Evolutionary conservation across 345 rosid genomes (phyloP), one percentile per base, ranked within the genome.

Genomic region (Salix purpurea): DNA sequence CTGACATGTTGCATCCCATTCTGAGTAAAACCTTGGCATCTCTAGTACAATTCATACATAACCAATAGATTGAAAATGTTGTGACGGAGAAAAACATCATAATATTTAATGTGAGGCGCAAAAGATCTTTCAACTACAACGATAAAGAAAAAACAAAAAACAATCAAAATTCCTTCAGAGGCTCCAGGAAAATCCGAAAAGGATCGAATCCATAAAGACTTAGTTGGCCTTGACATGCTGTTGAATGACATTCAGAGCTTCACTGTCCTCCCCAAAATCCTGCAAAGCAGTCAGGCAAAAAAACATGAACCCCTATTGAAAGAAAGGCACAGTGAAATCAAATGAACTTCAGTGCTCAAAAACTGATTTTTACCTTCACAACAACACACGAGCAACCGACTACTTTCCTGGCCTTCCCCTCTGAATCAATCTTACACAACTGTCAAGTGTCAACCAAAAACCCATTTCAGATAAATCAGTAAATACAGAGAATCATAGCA

Each of bases 301-400:
- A 7, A 7, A 61, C 19, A 19, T 40, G 28, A 68, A 15, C 11
- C 69, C n/a, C 23, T 21, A 6, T 68, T 2, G 26, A 16, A 39
- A 40, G 70, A 18, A 18, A 37, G 36, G 36, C 12, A n/a, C 13
- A 44, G 14, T 23, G 4, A 19, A 4, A 9, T 3, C 34, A 34
- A 18, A 14, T 4, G 48, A 67, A 37, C 13, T 40, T 26, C 21
- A 11, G 42, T 5, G 0, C 30, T 21, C 28, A 39, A 65, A n/a
- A 42, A 24, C 34, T 44, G 39, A 24, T 7, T 68, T 54, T 21
- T 77, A 90, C 98, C 98, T 91, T 90, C 58, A 94, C 91, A 26
- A 92, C 98, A 11, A 90, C 79, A 28, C 97, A 94, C 23, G 96
- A 92, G 90, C 97, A 94, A 18, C 97, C 94, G 9, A 92, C 98